These are phyloP conservation scores for Ogataea siamensis DNA, from an alignment of 805 yeast species.

Conservation along the genomic window DNA sequence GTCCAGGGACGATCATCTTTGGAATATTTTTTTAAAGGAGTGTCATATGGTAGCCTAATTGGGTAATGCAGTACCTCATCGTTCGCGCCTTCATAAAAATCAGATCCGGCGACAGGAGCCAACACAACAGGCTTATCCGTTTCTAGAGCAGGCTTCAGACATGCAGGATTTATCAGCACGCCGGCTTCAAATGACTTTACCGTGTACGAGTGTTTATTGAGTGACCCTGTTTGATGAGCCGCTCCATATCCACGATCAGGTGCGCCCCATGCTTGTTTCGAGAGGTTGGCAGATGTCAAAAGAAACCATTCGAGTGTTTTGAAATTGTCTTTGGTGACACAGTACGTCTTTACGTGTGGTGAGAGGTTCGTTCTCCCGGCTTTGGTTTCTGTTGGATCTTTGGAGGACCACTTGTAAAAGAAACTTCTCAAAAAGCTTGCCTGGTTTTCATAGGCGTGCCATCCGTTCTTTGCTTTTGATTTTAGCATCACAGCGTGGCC, in stretches of 20 bases:
- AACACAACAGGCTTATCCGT: conserved; percentile 24
- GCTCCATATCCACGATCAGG: conserved; percentile 28
- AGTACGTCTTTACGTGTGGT: conserved; percentile 66
- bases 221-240: conserved; percentile 11
- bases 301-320: conserved; percentile 61
- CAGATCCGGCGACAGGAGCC: conserved; percentile 45
- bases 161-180: conserved; percentile 41
- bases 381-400: conserved; percentile 28
- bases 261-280: conserved; percentile 81
- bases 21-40: conserved; percentile 47
- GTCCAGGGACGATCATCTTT: conserved; percentile 52
- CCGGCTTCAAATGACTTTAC: conserved; percentile 55
- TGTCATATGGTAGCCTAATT: conserved; percentile 50
- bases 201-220: conserved; percentile 29
- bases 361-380: conserved; percentile 30
- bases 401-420: conserved; percentile 45
- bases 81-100: conserved; percentile 20
- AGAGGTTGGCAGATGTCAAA: conserved; percentile 71
- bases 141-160: conserved; percentile 15
- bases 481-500: conserved; percentile 32
- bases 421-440: conserved; percentile 41
- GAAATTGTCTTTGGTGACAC: conserved; percentile 51
- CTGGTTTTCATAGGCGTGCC: conserved; percentile 34
- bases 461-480: conserved; percentile 15
- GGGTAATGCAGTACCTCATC: conserved; percentile 28